Evolutionary conservation across 164 flowering plant species (phyloP).

Genomic region (Buxus sempervirens): DNA sequence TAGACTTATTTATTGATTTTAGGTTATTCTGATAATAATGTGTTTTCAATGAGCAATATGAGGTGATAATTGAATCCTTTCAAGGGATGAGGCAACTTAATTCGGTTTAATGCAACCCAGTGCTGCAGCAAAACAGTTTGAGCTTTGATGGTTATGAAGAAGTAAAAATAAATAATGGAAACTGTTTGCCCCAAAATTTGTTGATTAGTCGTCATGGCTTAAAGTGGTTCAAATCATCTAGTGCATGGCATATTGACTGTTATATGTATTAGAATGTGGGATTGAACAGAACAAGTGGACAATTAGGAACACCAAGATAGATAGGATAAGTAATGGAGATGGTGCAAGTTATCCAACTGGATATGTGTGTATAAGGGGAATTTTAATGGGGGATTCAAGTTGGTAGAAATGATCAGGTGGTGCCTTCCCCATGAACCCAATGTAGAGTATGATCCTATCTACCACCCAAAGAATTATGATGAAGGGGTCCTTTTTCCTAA

Average conservation of each 20-base stretch:
- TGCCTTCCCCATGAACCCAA: too few relatives aligned
- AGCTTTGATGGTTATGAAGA: not conserved
- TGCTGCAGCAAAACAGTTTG: not conserved
- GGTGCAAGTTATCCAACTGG: not conserved
- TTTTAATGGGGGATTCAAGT: too few relatives aligned
- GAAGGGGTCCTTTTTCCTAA: too few relatives aligned
- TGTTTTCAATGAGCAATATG: not conserved
- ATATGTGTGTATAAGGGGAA: too few relatives aligned
- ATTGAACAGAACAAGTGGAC: not conserved
- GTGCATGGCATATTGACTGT: not conserved
- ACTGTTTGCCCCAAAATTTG: not conserved
- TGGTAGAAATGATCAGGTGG: too few relatives aligned
- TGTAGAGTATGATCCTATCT: too few relatives aligned
- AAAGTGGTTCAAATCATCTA: conserved; percentile 7
- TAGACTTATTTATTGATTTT: not conserved
- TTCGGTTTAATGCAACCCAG: not conserved
- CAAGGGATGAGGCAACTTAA: not conserved
- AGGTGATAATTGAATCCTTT: not conserved
- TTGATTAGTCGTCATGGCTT: conserved; percentile 12
- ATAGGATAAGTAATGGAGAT: not conserved
- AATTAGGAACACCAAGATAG: not conserved
- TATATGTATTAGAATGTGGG: not conserved
- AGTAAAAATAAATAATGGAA: not conserved
- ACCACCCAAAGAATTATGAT: too few relatives aligned
- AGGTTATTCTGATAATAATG: not conserved